Percentiles rank a stretch among this genome's conserved stretches.
Conservation (phyloP, 176 grass and related monocot genomes). For the Aegilops umbellulata region DNA sequence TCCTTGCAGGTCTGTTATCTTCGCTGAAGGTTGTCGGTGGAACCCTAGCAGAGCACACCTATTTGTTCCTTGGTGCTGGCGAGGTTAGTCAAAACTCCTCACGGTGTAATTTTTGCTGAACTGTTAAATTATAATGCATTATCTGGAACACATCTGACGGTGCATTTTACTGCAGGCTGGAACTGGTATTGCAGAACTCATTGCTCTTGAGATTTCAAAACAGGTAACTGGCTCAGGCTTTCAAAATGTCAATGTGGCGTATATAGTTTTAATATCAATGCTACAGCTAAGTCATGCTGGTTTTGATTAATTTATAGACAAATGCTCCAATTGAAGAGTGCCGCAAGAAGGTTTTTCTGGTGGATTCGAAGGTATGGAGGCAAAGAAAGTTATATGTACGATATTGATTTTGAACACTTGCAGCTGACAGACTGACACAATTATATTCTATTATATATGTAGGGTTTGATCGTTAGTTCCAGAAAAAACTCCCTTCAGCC, state of each 20-base stretch:
- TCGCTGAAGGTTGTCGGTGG: conserved; percentile 75
- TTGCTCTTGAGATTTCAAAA: conserved; percentile 94
- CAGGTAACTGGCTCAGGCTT: conserved; percentile 54
- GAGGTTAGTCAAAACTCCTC: conserved; percentile 58
- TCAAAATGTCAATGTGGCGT: background rate
- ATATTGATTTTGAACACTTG: conserved; percentile 28
- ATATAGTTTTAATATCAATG: background rate
- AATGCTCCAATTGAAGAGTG: conserved; percentile 85
- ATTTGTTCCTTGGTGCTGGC: conserved; percentile 98
- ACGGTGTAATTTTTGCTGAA: background rate
- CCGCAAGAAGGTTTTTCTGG: conserved; percentile 92
- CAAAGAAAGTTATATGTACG: background rate
- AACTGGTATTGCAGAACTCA: conserved; percentile 99
- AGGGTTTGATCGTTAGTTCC: conserved; percentile 91
- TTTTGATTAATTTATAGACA: conserved; percentile 53
- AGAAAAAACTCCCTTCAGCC: conserved; percentile 70
- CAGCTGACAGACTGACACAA: conserved; percentile 3
- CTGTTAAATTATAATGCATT: conserved; percentile 2
- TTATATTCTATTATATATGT: conserved; percentile 42
- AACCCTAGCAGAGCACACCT: conserved; percentile 91
- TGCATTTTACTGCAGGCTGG: conserved; percentile 73
- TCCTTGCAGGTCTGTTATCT: conserved; percentile 90
- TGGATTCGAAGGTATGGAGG: conserved; percentile 84
- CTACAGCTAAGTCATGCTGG: conserved; percentile 18
- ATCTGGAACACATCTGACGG: conserved; percentile 10